Evolutionary conservation across 2,329 filamentous ascomycete genomes (phyloP), one percentile per base, ranked within the genome.

Genomic region (Botrytis fabae): DNA sequence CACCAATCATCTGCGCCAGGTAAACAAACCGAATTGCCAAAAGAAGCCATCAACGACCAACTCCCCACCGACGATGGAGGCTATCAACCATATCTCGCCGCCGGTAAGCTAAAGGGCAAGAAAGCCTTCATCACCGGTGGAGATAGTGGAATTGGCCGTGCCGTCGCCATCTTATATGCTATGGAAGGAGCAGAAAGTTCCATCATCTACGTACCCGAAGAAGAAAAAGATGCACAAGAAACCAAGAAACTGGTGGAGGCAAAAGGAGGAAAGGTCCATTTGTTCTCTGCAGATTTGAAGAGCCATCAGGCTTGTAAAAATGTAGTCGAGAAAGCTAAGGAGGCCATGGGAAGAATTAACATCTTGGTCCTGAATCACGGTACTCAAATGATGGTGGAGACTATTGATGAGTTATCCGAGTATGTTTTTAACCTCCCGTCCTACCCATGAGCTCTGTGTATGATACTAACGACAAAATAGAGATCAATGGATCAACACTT

Each of bases 121-220:
- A 92, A 89, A 74, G 92, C 93, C 12, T 82, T 96, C 73, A 95
- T 96, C 78, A 95, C 93, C 0, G 93, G 93, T 25, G 93, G 93
- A 5, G 93, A 95, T 81, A 91, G 88, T 10, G 93, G 93, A 2
- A 95, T 96, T 76, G 92, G 93, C 10, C 89, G 92, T 54, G 90
- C 93, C 1, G 88, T 91, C 1, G 92, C 93, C 1, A 86, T 95
- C 25, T 85, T 96, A 0, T 96, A 91, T 78, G 93, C 93, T 57
- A 91, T 93, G 86, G 93, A 96, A 82, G 93, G 93, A 9, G 92
- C 92, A 22, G 89, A 92, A 75, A 89, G 87, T 69, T 85, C 92
- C 73, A 94, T 96, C 76, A 88, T 88, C 6, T 93, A 96, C 78
- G 85, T 94, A 0, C 89, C 91, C 0, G 88, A 92, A 48, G 93